Evolutionary conservation across 345 rosid genomes (phyloP).

Genomic region (Eutrema heterophyllum): DNA sequence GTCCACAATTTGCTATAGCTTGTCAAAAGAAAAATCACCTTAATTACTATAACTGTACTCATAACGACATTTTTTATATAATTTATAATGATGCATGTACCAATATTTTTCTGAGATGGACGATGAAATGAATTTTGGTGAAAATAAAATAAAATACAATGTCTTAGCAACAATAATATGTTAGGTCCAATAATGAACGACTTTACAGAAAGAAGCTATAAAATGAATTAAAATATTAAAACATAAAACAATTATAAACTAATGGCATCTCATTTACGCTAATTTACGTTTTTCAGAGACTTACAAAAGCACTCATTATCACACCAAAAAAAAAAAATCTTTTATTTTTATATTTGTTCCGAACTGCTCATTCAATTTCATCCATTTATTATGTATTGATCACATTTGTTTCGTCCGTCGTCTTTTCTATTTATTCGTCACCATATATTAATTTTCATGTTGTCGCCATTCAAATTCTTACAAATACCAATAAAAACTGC

Average conservation of each 20-base stretch:
- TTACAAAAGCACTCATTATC: neutral
- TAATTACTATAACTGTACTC: neutral
- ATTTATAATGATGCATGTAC: neutral
- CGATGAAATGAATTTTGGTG: neutral
- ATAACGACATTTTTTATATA: neutral
- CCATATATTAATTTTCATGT: neutral
- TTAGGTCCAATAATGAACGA: neutral
- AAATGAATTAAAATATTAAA: neutral
- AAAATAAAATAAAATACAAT: neutral
- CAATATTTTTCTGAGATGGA: neutral
- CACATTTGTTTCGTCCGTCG: no score
- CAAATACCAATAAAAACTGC: neutral
- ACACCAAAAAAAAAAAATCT: no score
- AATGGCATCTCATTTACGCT: neutral
- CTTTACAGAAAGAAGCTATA: neutral
- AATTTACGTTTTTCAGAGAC: neutral
- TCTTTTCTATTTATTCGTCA: neutral
- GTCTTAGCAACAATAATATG: neutral
- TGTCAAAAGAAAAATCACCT: neutral
- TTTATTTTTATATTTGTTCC: no score
- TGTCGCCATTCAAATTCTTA: neutral
- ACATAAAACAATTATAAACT: no score
- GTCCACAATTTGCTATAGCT: neutral
- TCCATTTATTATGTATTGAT: neutral
- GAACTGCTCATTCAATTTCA: neutral